phyloP scores from a whole-genome alignment of 1,139 yeast species.

The Pichia sp. region DNA sequence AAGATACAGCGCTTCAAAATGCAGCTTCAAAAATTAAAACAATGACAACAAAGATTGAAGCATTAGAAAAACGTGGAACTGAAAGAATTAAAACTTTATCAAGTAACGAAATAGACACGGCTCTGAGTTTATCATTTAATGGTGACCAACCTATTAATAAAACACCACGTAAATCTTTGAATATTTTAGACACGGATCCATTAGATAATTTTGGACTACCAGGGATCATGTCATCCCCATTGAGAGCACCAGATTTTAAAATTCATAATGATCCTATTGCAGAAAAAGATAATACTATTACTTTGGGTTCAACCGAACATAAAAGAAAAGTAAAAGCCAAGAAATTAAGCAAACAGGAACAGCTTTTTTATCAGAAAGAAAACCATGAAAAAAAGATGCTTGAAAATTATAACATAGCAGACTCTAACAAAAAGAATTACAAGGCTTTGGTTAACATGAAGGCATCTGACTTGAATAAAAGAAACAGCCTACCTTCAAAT shows the following conservation, averaged over 20 bases:
- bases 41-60: not conserved
- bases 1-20: not conserved
- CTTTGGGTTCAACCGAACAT: not conserved
- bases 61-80: not conserved
- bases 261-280: conserved; percentile 11
- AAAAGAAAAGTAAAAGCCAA: conserved; percentile 1
- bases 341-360: conserved; percentile 2
- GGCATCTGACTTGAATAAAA: conserved; percentile 8
- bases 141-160: not conserved
- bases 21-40: not conserved
- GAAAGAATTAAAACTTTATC: not conserved
- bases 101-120: not conserved
- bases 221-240: conserved; percentile 13
- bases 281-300: conserved; percentile 7
- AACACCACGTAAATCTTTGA: conserved; percentile 9
- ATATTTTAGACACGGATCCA: conserved; percentile 12
- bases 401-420: not conserved
- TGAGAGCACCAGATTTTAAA: conserved; percentile 10
- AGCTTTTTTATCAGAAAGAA: conserved; percentile 1
- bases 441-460: conserved; percentile 6
- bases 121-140: not conserved
- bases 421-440: not conserved
- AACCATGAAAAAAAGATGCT: conserved; percentile 7
- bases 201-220: conserved; percentile 12
- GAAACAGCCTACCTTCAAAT: not conserved